A percentile compares a stretch with the other conserved stretches of the same genome.
Conservation (phyloP, 176 grass and related monocot genomes). For the Oryza brachyantha region DNA sequence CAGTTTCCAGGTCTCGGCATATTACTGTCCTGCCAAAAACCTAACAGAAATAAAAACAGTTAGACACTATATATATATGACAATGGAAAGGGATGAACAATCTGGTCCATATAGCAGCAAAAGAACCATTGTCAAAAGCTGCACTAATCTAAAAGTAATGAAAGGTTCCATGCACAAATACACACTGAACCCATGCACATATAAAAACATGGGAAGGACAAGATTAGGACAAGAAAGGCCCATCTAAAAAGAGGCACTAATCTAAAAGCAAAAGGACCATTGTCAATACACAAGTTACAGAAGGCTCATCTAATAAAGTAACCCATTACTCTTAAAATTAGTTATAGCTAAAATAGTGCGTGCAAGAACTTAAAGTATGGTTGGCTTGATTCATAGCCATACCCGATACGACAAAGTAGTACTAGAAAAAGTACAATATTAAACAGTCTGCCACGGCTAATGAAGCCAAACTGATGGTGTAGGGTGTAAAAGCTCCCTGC, state of each 20-base stretch:
- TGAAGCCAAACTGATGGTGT: slow-evolving; percentile 9
- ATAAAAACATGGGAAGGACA: not conserved
- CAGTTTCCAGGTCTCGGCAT: slow-evolving; percentile 92
- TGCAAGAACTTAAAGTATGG: not conserved
- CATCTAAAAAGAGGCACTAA: too few relatives aligned
- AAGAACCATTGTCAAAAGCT: slow-evolving; percentile 6
- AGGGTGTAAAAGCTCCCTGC: slow-evolving; percentile 11
- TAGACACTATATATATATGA: slow-evolving; percentile 16
- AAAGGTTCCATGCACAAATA: not conserved
- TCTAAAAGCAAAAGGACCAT: too few relatives aligned
- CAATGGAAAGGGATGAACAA: slow-evolving; percentile 1
- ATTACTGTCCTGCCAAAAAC: slow-evolving; percentile 99
- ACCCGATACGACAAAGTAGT: not conserved
- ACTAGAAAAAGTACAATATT: not conserved
- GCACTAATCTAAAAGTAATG: not conserved
- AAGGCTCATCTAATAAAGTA: not conserved
- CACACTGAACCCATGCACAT: not conserved
- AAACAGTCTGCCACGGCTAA: not conserved
- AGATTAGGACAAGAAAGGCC: too few relatives aligned
- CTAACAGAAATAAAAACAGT: slow-evolving; percentile 46
- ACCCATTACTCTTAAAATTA: slow-evolving; percentile 10
- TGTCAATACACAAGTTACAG: not conserved
- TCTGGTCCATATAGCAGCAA: slow-evolving; percentile 8
- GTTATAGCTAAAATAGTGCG: not conserved
- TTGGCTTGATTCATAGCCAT: not conserved